A percentile compares a stretch with the other conserved stretches of the same genome.
Conservation (phyloP, 306 rosid genomes). For the Vigna radiata region DNA sequence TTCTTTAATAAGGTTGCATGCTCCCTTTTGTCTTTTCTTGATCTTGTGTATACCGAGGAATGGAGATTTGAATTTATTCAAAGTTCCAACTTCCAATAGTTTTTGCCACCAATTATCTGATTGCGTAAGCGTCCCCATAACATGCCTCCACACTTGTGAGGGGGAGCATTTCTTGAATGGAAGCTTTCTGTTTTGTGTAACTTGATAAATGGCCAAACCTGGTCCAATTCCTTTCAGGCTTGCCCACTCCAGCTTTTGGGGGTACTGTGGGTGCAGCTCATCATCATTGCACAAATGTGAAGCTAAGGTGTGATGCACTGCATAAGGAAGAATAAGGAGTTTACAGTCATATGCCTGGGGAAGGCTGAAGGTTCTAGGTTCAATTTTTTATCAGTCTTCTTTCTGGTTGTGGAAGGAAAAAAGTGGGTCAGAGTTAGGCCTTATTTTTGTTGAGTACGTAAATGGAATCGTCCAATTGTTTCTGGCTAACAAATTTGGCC, state of each 20-base stretch:
- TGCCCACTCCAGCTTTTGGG: background rate
- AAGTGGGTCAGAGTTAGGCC: background rate
- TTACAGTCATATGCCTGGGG: background rate
- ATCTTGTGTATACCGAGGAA: background rate
- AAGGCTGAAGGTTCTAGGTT: background rate
- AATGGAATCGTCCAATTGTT: background rate
- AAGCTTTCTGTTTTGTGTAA: background rate
- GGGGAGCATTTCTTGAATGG: background rate
- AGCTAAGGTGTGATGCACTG: background rate
- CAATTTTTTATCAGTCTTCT: background rate
- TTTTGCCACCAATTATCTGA: background rate
- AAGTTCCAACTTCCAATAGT: conserved; percentile 15
- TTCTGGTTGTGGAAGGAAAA: conserved; percentile 14
- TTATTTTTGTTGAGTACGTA: background rate
- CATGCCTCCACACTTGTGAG: background rate
- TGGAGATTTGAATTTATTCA: background rate
- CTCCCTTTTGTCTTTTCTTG: conserved; percentile 1
- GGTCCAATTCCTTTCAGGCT: background rate
- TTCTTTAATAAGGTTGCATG: background rate
- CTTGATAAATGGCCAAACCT: background rate
- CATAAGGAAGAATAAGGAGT: conserved; percentile 7
- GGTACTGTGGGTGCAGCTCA: background rate
- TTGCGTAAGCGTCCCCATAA: background rate
- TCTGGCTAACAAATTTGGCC: background rate
- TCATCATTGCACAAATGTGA: background rate